phyloP scores from a whole-genome alignment of 192 early-diverging fungal genomes.

The Borealophlyctis nickersoniae region DNA sequence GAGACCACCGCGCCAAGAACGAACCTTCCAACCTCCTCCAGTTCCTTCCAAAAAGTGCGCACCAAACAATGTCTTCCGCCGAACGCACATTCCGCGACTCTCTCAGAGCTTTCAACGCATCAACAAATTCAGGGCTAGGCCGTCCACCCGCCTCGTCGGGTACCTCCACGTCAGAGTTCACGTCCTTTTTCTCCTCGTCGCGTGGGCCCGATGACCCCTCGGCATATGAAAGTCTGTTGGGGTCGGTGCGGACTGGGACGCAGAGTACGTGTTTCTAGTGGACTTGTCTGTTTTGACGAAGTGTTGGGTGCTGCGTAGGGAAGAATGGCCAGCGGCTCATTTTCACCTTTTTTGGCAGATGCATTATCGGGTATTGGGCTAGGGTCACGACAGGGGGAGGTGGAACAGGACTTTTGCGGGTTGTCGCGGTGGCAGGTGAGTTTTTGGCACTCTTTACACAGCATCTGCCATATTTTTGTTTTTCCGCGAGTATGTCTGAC shows the following conservation, averaged over 20 bases:
- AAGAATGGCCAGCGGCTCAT: background rate
- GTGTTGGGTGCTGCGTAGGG: background rate
- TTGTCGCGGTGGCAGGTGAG: constrained; percentile 39
- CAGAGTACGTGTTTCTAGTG: constrained; percentile 22
- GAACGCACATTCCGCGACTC: constrained; percentile 26
- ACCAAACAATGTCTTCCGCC: constrained; percentile 5
- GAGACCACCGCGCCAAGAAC: too few relatives aligned
- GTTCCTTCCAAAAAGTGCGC: too few relatives aligned
- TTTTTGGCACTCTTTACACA: background rate
- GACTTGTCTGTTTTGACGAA: background rate
- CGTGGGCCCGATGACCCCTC: constrained; percentile 20
- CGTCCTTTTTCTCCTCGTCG: too few relatives aligned
- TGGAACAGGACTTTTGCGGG: constrained; percentile 43
- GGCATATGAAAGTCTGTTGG: constrained; percentile 32
- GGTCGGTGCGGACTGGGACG: constrained; percentile 33
- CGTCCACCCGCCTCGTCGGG: constrained; percentile 1
- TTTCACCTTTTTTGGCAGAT: constrained; percentile 3
- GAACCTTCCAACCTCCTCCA: too few relatives aligned
- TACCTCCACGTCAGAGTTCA: background rate
- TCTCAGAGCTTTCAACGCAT: constrained; percentile 30
- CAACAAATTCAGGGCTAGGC: constrained; percentile 2
- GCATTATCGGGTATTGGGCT: constrained; percentile 35
- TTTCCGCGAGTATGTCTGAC: background rate
- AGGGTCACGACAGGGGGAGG: constrained; percentile 8
- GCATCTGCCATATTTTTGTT: background rate